Percentiles rank a stretch among this genome's conserved stretches.
Evolutionary conservation across 1,139 yeast species (phyloP).

Genomic region (Taphrina flavorubra): DNA sequence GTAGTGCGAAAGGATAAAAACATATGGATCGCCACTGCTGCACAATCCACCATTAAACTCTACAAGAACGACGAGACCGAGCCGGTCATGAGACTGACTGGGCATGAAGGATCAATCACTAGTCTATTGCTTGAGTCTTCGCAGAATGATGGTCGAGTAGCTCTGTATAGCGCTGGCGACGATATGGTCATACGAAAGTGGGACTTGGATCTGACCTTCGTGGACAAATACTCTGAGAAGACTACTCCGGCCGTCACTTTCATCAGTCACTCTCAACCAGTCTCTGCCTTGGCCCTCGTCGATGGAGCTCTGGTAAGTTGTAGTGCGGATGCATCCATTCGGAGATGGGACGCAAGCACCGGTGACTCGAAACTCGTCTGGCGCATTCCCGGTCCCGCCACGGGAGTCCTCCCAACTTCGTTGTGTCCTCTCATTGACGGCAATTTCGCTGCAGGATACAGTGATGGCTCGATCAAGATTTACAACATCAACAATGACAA

Average conservation of each 20-base stretch:
- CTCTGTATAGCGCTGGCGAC: slow-evolving; percentile 14
- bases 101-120: slow-evolving; percentile 3
- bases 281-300: neutral
- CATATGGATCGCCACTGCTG: neutral
- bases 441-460: slow-evolving; percentile 13
- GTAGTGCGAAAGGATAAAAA: neutral
- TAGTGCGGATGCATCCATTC: slow-evolving; percentile 12
- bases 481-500: slow-evolving; percentile 8
- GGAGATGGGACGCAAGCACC: slow-evolving; percentile 2
- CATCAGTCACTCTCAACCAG: slow-evolving; percentile 10
- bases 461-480: neutral
- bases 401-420: neutral
- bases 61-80: neutral
- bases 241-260: neutral
- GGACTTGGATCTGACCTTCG: neutral
- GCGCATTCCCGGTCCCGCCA: slow-evolving; percentile 4
- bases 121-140: neutral
- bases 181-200: slow-evolving; percentile 23
- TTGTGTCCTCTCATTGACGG: neutral
- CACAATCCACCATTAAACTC: neutral
- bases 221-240: neutral
- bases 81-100: neutral
- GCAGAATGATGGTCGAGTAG: neutral
- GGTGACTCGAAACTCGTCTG: slow-evolving; percentile 4
- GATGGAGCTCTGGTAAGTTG: neutral